phyloP scores from a whole-genome alignment of 2,329 filamentous ascomycete species.

The Monascus ruber region DNA sequence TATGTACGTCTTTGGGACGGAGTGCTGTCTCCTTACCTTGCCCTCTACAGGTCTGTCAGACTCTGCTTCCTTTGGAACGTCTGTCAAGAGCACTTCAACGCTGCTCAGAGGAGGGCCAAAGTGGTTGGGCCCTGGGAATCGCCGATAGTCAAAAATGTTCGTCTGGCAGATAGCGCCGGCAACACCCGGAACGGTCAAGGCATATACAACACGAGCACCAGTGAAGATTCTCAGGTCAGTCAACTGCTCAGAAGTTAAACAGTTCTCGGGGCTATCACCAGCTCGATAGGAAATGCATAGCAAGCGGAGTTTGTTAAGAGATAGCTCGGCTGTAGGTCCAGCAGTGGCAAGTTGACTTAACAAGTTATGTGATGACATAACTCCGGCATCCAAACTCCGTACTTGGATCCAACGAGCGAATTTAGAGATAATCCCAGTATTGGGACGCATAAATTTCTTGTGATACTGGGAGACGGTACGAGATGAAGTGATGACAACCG shows the following conservation, averaged over 20 bases:
- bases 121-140: constrained; percentile 42
- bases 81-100: constrained; percentile 61
- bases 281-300: constrained; percentile 67
- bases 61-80: constrained; percentile 20
- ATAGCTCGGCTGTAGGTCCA: constrained; percentile 29
- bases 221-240: constrained; percentile 75
- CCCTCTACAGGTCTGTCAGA: constrained; percentile 40
- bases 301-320: constrained; percentile 61
- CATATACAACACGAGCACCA: constrained; percentile 70
- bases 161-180: constrained; percentile 85
- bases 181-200: constrained; percentile 68
- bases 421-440: constrained; percentile 53
- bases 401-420: constrained; percentile 62
- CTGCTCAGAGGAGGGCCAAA: constrained; percentile 75
- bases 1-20: neutral
- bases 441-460: constrained; percentile 46
- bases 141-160: constrained; percentile 74
- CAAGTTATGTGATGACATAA: constrained; percentile 57
- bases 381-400: constrained; percentile 58
- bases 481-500: constrained; percentile 68
- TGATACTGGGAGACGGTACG: constrained; percentile 60
- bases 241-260: constrained; percentile 57
- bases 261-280: constrained; percentile 47
- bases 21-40: constrained; percentile 41
- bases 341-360: constrained; percentile 38